Base-by-base conservation (phyloP, 2,329 filamentous ascomycete species). In the Hymenoscyphus infarciens region DNA sequence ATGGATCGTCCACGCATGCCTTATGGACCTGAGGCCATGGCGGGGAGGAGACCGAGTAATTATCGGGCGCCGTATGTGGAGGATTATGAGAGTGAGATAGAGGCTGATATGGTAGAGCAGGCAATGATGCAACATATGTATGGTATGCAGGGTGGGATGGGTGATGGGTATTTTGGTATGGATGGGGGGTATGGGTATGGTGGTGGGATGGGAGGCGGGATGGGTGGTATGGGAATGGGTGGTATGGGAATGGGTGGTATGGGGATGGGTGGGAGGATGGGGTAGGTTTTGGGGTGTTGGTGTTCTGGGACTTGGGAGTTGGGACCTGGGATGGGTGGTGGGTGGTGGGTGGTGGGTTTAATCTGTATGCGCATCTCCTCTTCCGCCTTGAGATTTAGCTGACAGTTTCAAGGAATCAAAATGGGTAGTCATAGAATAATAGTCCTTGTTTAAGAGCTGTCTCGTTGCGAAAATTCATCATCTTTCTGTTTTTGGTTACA, bases 41-140 rank as follows among this genome's bases (percentile, higher is more conserved):
- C 19, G 2, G 45, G 45, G 19, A 25, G 45, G 10, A 8, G 45
- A 22, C 19, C 19, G 19, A 11, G 7, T 10, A 63, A 67, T 52
- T 69, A 68, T 55, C 64, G 66, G 13, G 42, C 53, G 19, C 63
- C 61, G 7, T 70, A 71, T 39, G 67, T 68, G 16, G 68, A 69
- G 42, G 66, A 68, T 58, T 67, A 65, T 16, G 59, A 67, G 49
- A 65, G 61, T 27, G 62, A 64, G 31, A 59, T 63, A 27, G 67
- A 68, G 7, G 63, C 60, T 2, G 42, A 63, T 16, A 29, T 63
- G 33, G 53, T 56, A 55, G 35, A 61, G 3, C 53, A 57, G 35
- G 55, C 45, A 6, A 58, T 60, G 57, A 60, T 63, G 61, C 54
- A 63, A 39, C 35, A 38, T 38, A 38, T 52, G 45, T 52, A 52